Evolutionary conservation across 2,329 filamentous ascomycete genomes (phyloP).

Genomic region (Dactylellina haptotyla): DNA sequence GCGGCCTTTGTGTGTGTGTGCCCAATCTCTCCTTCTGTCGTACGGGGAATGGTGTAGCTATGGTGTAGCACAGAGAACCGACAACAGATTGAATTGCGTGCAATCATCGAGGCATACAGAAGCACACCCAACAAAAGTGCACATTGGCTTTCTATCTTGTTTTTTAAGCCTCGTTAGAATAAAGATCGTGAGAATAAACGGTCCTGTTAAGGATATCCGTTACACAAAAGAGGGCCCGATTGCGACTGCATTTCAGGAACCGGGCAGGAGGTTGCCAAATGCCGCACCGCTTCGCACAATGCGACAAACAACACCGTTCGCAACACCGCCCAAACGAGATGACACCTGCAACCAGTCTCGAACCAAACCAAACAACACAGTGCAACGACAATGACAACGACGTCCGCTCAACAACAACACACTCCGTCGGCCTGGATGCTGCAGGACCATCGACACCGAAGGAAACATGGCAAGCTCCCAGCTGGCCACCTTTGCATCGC

Average conservation of each 20-base stretch:
- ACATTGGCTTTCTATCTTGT: not conserved
- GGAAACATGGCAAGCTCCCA: slow-evolving; percentile 39
- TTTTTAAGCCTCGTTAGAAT: not conserved
- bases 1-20: too few relatives aligned
- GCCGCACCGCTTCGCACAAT: slow-evolving; percentile 33
- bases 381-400: not conserved
- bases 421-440: not conserved
- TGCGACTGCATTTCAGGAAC: slow-evolving; percentile 5
- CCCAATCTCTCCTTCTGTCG: too few relatives aligned
- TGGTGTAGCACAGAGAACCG: too few relatives aligned
- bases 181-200: not conserved
- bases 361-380: slow-evolving; percentile 4
- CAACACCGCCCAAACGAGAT: slow-evolving; percentile 3
- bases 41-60: too few relatives aligned
- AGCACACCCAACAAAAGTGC: too few relatives aligned
- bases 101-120: too few relatives aligned
- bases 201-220: slow-evolving; percentile 18
- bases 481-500: slow-evolving; percentile 23
- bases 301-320: slow-evolving; percentile 42
- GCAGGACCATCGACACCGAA: not conserved
- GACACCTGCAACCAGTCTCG: not conserved
- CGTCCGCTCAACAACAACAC: not conserved
- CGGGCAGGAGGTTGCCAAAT: slow-evolving; percentile 5
- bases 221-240: slow-evolving; percentile 25
- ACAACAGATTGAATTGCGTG: too few relatives aligned